phyloP scores from a whole-genome alignment of 1,284 basidiomycete species.

The Anthracocystis panici-leucophaei region DNA sequence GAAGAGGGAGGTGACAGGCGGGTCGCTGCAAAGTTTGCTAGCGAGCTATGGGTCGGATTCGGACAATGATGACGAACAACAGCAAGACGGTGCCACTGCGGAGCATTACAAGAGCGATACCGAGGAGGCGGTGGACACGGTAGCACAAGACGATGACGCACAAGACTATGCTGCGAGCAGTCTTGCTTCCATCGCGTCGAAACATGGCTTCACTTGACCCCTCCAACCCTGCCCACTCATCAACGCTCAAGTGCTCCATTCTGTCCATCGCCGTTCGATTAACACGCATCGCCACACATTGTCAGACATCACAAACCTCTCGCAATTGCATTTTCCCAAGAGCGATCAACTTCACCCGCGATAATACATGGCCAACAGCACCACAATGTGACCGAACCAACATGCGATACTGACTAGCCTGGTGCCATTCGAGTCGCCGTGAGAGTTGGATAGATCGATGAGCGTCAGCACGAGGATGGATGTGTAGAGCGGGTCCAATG shows the following conservation, averaged over 20 bases:
- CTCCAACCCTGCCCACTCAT: too few species aligned
- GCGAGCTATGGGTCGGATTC: conserved; percentile 27
- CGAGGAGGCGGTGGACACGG: background rate
- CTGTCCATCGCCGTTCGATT: too few species aligned
- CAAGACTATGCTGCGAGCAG: background rate
- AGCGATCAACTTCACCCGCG: background rate
- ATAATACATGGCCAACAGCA: background rate
- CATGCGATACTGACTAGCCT: background rate
- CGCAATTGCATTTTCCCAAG: background rate
- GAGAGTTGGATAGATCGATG: conserved; percentile 4
- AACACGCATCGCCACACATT: too few species aligned
- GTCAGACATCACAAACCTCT: background rate
- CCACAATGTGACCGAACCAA: conserved; percentile 1
- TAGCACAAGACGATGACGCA: background rate
- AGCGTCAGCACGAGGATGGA: conserved; percentile 22
- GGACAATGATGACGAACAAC: conserved; percentile 4
- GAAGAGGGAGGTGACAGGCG: background rate
- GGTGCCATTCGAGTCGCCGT: background rate
- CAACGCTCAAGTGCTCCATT: too few species aligned
- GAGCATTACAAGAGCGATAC: background rate
- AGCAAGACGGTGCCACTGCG: too few species aligned
- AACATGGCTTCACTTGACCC: too few species aligned
- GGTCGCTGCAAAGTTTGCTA: conserved; percentile 6
- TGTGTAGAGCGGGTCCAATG: background rate
- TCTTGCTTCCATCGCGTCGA: background rate